These are phyloP conservation scores for Tanozyma kutaoensis DNA, from an alignment of 805 yeast species.

Conservation along the genomic window DNA sequence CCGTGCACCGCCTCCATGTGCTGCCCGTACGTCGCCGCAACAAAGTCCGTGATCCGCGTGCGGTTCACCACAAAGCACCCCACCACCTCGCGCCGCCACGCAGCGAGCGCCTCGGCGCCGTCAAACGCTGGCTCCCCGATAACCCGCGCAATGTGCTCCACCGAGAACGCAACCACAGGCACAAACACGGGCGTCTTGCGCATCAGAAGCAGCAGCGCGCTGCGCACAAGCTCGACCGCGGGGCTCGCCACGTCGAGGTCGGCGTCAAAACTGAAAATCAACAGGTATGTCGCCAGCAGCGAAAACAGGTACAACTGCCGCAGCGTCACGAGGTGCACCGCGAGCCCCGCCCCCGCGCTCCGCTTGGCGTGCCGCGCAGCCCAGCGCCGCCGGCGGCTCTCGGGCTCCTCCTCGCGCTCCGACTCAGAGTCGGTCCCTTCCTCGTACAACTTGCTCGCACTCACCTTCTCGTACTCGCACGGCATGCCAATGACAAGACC, in stretches of 20 bases:
- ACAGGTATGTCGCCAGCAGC: conserved; percentile 8
- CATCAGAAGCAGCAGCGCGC: conserved; percentile 2
- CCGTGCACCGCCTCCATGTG: conserved; percentile 10
- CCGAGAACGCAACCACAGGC: conserved; percentile 20
- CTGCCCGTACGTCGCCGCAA: conserved; percentile 13
- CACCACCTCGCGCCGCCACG: conserved; percentile 20
- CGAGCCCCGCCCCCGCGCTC: no score
- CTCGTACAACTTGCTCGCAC: conserved; percentile 30
- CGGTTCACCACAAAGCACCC: conserved; percentile 17
- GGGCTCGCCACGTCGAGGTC: conserved; percentile 19
- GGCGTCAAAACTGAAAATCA: conserved; percentile 24
- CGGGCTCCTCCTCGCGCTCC: no score
- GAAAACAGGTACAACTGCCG: conserved; percentile 5
- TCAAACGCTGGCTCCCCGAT: conserved; percentile 10
- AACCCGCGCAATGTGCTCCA: conserved; percentile 15
- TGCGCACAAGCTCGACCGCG: conserved; percentile 19
- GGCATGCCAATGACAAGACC: conserved; percentile 64
- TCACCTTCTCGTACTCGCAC: conserved; percentile 50
- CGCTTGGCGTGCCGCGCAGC: no score
- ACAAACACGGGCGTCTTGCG: conserved; percentile 19
- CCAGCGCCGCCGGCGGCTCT: no score
- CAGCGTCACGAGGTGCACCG: conserved; percentile 6
- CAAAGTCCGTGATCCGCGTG: conserved; percentile 6
- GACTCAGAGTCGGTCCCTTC: no score
- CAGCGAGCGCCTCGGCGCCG: conserved; percentile 9